phyloP scores from a whole-genome alignment of 345 rosid genomes.

The Brassica incana region DNA sequence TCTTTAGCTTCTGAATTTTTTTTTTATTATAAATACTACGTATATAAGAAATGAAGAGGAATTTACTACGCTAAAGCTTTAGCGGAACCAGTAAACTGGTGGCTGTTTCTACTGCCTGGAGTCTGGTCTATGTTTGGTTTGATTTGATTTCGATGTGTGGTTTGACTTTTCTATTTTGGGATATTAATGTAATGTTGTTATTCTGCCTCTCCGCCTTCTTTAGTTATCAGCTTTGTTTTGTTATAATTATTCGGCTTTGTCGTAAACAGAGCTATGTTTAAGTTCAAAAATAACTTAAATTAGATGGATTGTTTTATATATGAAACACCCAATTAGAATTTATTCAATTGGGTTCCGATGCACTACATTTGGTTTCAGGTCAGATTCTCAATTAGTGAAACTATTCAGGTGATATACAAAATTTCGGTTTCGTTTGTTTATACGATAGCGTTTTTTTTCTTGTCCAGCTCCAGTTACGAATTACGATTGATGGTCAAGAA shows the following conservation, averaged over 20 bases:
- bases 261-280: neutral
- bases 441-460: neutral
- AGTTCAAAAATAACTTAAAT: neutral
- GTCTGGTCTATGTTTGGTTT: constrained; percentile 2
- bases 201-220: too few relatives aligned
- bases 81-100: constrained; percentile 16
- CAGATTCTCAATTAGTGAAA: too few relatives aligned
- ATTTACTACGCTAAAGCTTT: neutral
- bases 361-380: neutral
- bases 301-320: neutral
- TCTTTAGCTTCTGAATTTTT: constrained; percentile 21
- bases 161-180: constrained; percentile 4
- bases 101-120: neutral
- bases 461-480: too few relatives aligned
- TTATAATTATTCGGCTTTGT: neutral
- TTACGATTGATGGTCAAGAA: neutral
- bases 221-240: neutral
- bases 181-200: constrained; percentile 18
- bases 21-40: neutral
- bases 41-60: constrained; percentile 32
- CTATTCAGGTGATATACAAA: neutral
- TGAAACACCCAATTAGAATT: neutral
- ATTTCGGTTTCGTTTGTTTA: neutral
- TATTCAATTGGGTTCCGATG: neutral
- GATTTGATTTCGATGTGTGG: constrained; percentile 13